phyloP scores from a whole-genome alignment of 2,329 filamentous ascomycete genomes.

The Colletotrichum liaoningense region DNA sequence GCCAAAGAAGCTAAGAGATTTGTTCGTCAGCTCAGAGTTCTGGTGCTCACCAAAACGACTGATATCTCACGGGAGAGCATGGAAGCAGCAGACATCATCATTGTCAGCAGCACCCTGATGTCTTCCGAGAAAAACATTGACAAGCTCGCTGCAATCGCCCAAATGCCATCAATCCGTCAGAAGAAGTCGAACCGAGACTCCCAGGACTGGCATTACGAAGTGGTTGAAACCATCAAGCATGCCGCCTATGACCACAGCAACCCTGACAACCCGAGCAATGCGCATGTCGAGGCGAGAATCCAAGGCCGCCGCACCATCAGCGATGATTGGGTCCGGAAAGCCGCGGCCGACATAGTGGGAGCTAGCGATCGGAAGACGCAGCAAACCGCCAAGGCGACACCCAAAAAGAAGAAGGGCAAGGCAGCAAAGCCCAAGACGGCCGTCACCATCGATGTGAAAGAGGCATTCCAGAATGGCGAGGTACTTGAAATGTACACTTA shows the following conservation, averaged over 20 bases:
- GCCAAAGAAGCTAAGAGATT: slow-evolving; percentile 47
- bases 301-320: not conserved
- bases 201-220: slow-evolving; percentile 21
- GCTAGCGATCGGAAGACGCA: slow-evolving; percentile 27
- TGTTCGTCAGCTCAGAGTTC: slow-evolving; percentile 39
- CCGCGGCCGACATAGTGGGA: slow-evolving; percentile 2
- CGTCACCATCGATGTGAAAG: not conserved
- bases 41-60: slow-evolving; percentile 39
- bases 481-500: slow-evolving; percentile 52
- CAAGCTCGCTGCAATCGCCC: slow-evolving; percentile 25
- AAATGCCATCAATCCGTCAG: slow-evolving; percentile 14
- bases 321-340: not conserved
- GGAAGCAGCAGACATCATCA: slow-evolving; percentile 50
- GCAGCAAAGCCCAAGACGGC: not conserved
- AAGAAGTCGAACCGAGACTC: slow-evolving; percentile 1
- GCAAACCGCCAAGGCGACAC: not conserved
- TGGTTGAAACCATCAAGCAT: not conserved
- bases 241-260: slow-evolving; percentile 7
- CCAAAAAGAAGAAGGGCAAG: slow-evolving; percentile 18
- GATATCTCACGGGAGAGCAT: slow-evolving; percentile 37
- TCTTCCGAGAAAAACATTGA: slow-evolving; percentile 9
- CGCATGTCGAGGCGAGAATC: not conserved
- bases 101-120: slow-evolving; percentile 43
- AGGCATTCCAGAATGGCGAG: slow-evolving; percentile 33
- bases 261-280: not conserved